Evolutionary conservation across 2,329 filamentous ascomycete genomes (phyloP).

Genomic region (Neofusicoccum parvum): DNA sequence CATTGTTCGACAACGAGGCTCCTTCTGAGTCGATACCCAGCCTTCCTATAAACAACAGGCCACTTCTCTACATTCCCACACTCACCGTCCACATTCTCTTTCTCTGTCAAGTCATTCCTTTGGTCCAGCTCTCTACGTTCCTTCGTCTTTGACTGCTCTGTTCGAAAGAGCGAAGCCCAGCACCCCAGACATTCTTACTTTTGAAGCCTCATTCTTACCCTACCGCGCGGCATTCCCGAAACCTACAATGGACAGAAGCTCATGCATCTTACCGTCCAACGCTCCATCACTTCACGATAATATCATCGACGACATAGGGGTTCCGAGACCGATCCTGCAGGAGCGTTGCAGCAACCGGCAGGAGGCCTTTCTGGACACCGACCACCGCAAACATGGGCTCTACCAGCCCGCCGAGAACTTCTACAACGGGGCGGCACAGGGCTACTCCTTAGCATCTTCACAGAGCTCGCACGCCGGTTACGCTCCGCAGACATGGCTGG

Average conservation of each 20-base stretch:
- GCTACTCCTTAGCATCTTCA: background rate
- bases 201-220: constrained; percentile 26
- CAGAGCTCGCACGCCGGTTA: constrained; percentile 8
- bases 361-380: constrained; percentile 32
- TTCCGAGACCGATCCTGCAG: constrained; percentile 40
- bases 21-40: constrained; percentile 22
- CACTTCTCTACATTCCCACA: constrained; percentile 35
- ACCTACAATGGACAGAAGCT: constrained; percentile 28
- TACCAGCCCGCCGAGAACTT: constrained; percentile 19
- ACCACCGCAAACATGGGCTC: constrained; percentile 33
- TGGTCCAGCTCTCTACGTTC: constrained; percentile 47
- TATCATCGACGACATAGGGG: constrained; percentile 27
- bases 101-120: constrained; percentile 45
- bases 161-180: constrained; percentile 26
- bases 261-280: constrained; percentile 47
- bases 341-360: constrained; percentile 47
- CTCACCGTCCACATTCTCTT: constrained; percentile 36
- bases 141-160: constrained; percentile 33
- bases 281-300: constrained; percentile 39
- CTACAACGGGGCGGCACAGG: constrained; percentile 8
- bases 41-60: constrained; percentile 22
- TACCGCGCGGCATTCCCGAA: constrained; percentile 24
- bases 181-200: constrained; percentile 46
- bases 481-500: constrained; percentile 5
- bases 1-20: constrained; percentile 21